Evolutionary conservation across 2,329 filamentous ascomycete species (phyloP), one percentile per base, ranked within the genome.

Genomic region (Trichoderma asperellum): DNA sequence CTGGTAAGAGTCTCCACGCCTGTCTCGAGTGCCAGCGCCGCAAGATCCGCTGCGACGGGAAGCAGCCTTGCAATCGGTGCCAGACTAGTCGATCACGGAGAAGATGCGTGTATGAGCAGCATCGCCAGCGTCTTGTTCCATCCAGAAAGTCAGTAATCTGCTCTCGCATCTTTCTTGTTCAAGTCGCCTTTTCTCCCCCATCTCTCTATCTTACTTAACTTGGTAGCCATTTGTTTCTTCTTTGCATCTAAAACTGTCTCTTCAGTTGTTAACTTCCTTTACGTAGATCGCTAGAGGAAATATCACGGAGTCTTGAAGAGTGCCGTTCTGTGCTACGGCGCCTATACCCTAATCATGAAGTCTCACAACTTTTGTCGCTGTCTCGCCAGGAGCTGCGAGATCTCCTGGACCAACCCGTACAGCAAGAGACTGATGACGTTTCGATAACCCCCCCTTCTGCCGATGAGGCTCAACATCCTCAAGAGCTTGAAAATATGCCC

Each of bases 1-100:
- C 85, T 72, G 85, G 86, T 74, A 87, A 85, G 43, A 87, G 85
- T 69, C 83, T 84, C 32, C 85, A 91, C 75, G 91, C 91, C 47
- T 93, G 91, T 77, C 89, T 91, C 59, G 91, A 92, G 74, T 93
- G 92, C 81, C 90, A 93, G 76, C 86, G 92, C 73, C 87, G 92
- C 71, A 96, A 95, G 80, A 95, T 95, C 68, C 90, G 92, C 72
- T 96, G 92, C 76, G 92, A 94, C 81, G 92, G 92, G 67, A 87
- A 90, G 73, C 90, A 93, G 76, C 92, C 92, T 12, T 96, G 92
- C 76, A 91, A 92, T 47, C 92, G 94, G 77, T 96, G 92, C 77
- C 86, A 92, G 69, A 94, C 92, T 78, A 94, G 93, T 77, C 89
- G 92, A 68, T 91, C 92, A 71, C 90, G 91, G 4, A 92, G 94